phyloP scores from a whole-genome alignment of 768 basidiomycete genomes.

The Nidularia sp. region DNA sequence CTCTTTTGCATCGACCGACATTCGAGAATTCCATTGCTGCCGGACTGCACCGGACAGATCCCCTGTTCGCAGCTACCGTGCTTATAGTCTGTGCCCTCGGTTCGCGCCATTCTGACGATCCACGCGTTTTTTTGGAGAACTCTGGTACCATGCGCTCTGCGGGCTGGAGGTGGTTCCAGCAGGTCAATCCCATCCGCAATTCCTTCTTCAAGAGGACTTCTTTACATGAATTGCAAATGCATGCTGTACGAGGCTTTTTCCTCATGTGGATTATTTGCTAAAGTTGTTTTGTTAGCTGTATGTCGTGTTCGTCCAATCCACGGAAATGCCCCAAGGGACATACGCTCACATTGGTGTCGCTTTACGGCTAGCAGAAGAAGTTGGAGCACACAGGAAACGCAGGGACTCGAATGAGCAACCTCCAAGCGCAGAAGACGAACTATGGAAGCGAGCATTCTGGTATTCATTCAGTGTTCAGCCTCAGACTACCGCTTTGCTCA shows the following conservation, averaged over 20 bases:
- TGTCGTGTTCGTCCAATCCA: constrained; percentile 43
- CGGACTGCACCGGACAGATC: constrained; percentile 46
- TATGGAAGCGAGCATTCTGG: constrained; percentile 74
- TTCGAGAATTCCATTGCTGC: constrained; percentile 52
- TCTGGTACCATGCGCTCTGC: constrained; percentile 37
- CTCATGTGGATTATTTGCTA: neutral
- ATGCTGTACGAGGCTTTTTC: constrained; percentile 40
- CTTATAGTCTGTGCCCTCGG: constrained; percentile 68
- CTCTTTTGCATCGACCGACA: constrained; percentile 70
- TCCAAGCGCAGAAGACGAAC: constrained; percentile 57
- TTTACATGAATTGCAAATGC: constrained; percentile 70
- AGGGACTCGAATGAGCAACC: constrained; percentile 13
- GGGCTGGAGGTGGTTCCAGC: constrained; percentile 66
- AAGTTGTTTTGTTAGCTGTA: constrained; percentile 32
- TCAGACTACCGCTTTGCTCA: neutral
- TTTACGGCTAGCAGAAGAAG: constrained; percentile 70
- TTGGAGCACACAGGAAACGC: constrained; percentile 59
- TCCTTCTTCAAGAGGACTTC: constrained; percentile 54
- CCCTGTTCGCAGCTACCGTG: constrained; percentile 46
- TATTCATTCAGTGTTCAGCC: constrained; percentile 8
- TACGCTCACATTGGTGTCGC: constrained; percentile 68
- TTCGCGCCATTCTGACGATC: constrained; percentile 56
- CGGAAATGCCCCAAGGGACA: constrained; percentile 43
- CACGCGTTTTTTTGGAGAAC: constrained; percentile 48
- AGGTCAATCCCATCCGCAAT: constrained; percentile 60